phyloP scores from a whole-genome alignment of 192 early-diverging fungal species.

The Coemansia sp. region DNA sequence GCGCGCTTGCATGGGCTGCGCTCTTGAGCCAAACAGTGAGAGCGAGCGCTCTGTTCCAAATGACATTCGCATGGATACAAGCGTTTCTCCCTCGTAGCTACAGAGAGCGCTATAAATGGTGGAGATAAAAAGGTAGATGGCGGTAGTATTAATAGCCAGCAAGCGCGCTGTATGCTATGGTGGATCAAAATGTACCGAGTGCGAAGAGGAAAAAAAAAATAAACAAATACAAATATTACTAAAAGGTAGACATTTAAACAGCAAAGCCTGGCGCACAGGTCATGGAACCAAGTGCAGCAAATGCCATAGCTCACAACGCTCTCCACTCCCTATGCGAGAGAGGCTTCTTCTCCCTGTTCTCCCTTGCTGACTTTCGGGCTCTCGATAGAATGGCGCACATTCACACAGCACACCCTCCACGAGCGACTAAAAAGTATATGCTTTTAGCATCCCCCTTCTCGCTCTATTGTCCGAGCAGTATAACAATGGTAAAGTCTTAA shows the following conservation, averaged over 20 bases:
- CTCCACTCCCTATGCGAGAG: not conserved
- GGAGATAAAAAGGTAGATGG: not conserved
- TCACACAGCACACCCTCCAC: not conserved
- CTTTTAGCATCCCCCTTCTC: too few species aligned
- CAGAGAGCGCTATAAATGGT: not conserved
- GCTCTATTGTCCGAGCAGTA: not conserved
- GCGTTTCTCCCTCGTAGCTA: not conserved
- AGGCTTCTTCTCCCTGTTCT: not conserved
- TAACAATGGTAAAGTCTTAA: too few species aligned
- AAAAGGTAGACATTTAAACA: not conserved
- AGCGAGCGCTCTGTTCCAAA: slow-evolving; percentile 4
- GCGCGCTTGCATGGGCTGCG: slow-evolving; percentile 9
- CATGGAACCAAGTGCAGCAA: too few species aligned
- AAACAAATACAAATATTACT: not conserved
- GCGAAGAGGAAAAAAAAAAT: not conserved
- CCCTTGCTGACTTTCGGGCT: not conserved
- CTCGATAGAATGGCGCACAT: not conserved
- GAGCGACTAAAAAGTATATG: not conserved
- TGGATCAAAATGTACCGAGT: too few species aligned
- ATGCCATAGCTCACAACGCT: not conserved
- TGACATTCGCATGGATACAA: not conserved
- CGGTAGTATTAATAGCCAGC: not conserved
- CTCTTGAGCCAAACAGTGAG: slow-evolving; percentile 8
- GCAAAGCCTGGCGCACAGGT: not conserved
- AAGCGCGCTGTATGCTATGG: too few species aligned